These are phyloP conservation scores for Jatropha multifida DNA, from an alignment of 441 rosid species.

Conservation along the genomic window DNA sequence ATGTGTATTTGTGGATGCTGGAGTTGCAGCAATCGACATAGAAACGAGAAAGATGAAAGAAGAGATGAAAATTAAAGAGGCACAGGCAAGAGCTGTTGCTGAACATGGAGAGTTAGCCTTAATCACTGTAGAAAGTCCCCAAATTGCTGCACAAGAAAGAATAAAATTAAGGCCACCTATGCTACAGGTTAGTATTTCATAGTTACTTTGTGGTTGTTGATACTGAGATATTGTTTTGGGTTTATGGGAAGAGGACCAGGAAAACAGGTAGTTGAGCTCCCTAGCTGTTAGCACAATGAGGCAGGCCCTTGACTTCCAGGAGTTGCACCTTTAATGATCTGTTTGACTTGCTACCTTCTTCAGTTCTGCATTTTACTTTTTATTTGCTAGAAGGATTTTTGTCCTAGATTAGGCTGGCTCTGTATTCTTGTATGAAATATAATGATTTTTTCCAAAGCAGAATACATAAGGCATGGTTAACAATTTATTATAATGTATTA, in stretches of 20 bases:
- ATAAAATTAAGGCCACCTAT: conserved; percentile 83
- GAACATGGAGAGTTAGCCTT: conserved; percentile 97
- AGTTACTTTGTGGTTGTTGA: conserved; percentile 11
- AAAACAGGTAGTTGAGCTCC: background rate
- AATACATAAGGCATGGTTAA: background rate
- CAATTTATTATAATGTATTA: background rate
- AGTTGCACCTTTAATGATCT: background rate
- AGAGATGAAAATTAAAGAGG: conserved; percentile 87
- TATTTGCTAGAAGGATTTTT: background rate
- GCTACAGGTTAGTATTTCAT: conserved; percentile 68
- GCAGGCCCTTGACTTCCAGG: background rate
- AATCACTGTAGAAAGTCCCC: conserved; percentile 78
- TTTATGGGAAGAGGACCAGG: background rate
- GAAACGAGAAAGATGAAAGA: conserved; percentile 91
- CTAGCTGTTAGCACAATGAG: background rate
- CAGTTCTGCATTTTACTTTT: background rate
- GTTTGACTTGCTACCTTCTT: background rate
- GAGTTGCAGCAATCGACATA: conserved; percentile 84
- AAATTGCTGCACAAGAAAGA: conserved; percentile 63
- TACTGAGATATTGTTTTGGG: background rate
- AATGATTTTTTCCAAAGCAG: background rate
- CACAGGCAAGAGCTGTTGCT: conserved; percentile 77
- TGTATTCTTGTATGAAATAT: background rate
- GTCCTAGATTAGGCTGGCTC: background rate
- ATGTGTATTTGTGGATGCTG: conserved; percentile 97